phyloP scores from a whole-genome alignment of 2,329 filamentous ascomycete genomes.

The Harringtonia lauricola region DNA sequence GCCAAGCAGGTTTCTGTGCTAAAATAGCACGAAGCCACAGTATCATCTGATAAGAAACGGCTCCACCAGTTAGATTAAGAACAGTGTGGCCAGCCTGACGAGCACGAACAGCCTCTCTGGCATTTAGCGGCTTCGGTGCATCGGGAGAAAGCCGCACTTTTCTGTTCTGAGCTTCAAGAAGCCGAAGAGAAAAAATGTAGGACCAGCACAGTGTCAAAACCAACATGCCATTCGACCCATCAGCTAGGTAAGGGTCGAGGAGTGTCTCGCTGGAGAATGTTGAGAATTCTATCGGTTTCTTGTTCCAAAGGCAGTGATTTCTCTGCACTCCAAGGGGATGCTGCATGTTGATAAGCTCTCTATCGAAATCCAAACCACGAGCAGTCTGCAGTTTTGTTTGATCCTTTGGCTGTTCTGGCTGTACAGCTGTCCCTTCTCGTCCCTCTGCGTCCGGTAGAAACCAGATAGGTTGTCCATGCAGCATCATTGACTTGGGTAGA shows the following conservation, averaged over 20 bases:
- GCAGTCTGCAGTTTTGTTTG: not conserved
- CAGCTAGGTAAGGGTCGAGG: not conserved
- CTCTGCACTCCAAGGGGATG: not conserved
- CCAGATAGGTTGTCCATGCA: not conserved
- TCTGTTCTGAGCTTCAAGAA: slow-evolving; percentile 5
- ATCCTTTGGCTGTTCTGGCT: not conserved
- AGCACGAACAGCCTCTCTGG: not conserved
- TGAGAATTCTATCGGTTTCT: not conserved
- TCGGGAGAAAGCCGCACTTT: not conserved
- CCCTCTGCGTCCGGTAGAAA: not conserved
- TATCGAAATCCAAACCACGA: not conserved
- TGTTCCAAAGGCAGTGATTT: not conserved
- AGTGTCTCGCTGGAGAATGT: not conserved
- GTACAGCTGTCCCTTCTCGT: not conserved
- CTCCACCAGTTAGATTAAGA: slow-evolving; percentile 2
- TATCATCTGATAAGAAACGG: slow-evolving; percentile 1
- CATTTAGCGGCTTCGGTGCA: not conserved
- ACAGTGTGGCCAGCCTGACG: not conserved
- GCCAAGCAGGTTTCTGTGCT: slow-evolving; percentile 3
- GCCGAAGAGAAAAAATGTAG: slow-evolving; percentile 6
- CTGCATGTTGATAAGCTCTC: not conserved
- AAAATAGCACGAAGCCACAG: slow-evolving; percentile 7
- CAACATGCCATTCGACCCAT: slow-evolving; percentile 1
- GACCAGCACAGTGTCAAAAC: slow-evolving; percentile 7
- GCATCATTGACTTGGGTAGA: not conserved